Percentiles rank a stretch among this genome's conserved stretches.
Evolutionary conservation across 139 green algal genomes (phyloP).

Genomic region (Protoeuglena noctilucae): DNA sequence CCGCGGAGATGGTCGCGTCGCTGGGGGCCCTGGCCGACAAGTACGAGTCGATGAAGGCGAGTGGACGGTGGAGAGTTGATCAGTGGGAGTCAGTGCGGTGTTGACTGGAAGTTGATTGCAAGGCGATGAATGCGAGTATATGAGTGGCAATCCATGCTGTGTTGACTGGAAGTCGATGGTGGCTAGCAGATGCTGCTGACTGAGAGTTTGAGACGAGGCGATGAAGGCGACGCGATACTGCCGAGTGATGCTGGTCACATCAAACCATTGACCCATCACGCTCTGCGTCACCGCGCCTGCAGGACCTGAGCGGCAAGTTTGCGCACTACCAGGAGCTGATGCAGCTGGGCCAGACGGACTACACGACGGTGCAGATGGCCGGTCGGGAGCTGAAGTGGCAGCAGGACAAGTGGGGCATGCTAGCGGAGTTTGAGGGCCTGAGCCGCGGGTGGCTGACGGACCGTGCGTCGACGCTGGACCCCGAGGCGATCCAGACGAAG

Average conservation of each 20-base stretch:
- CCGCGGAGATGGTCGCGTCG: constrained; percentile 1
- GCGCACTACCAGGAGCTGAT: constrained; percentile 19
- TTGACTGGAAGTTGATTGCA: too few species aligned
- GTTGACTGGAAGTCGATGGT: not conserved
- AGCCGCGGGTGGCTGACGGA: constrained; percentile 13
- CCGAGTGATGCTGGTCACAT: too few species aligned
- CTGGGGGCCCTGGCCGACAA: constrained; percentile 1
- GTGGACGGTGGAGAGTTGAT: too few species aligned
- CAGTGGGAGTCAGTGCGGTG: too few species aligned
- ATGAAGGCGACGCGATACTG: too few species aligned
- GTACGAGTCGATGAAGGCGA: not conserved
- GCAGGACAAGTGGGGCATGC: constrained; percentile 14
- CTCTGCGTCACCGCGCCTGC: too few species aligned
- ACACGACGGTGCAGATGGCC: constrained; percentile 15
- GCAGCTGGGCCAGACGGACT: constrained; percentile 13
- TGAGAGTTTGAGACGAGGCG: too few species aligned
- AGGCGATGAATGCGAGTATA: too few species aligned
- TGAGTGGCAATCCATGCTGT: not conserved
- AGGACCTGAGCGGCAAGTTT: not conserved
- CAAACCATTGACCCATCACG: too few species aligned
- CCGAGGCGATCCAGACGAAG: constrained; percentile 11
- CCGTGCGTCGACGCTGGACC: constrained; percentile 3
- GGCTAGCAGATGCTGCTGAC: too few species aligned
- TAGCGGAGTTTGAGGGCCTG: constrained; percentile 9
- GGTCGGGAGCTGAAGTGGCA: constrained; percentile 14